Base-by-base conservation (phyloP, 2,329 filamentous ascomycete species). In the Raffaelea arxii region DNA sequence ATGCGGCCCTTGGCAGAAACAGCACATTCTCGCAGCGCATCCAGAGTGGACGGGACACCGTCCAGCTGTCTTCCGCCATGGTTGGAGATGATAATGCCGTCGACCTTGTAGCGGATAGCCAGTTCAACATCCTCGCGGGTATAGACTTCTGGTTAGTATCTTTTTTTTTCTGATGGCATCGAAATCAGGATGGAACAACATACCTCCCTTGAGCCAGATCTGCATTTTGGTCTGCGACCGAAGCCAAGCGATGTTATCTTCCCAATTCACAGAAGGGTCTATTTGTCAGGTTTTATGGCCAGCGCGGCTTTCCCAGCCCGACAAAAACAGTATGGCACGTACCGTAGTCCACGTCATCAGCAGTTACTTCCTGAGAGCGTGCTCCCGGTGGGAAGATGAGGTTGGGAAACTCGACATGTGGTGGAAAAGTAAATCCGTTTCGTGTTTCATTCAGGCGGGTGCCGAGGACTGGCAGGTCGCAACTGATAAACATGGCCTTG, bases 11-110 rank as follows among this genome's bases (percentile, higher is more conserved):
- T 64, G 3, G 68, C 69, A 10, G 66, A 68, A 2, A 70, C 67
- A 27, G 70, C 68, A 48, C 74, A 68, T 46, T 72, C 66, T 4
- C 39, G 48, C 14, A 59, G 51, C 1, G 70, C 63, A 45, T 72
- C 69, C 6, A 74, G 55, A 1, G 69, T 69, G 2, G 70, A 65
- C 1, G 65, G 62, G 2, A 65, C 65, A 10, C 65, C 62, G 49
- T 73, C 69, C 5, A 73, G 58, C 54, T 72, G 70, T 12, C 69
- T 57, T 2, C 70, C 70, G 11, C 70, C 71, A 47, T 73, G 69
- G 47, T 72, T 72, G 3, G 65, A 66, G 21, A 71, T 62, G 7
- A 72, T 53, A 23, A 72, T 58, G 18, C 53, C 58, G 16, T 57
- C 51, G 10, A 52, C 21, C 9, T 51, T 50, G 42, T 41, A 22